Evolutionary conservation across 495 filamentous ascomycete species (phyloP).

Genomic region (Hyphodiscus hymeniophilus): DNA sequence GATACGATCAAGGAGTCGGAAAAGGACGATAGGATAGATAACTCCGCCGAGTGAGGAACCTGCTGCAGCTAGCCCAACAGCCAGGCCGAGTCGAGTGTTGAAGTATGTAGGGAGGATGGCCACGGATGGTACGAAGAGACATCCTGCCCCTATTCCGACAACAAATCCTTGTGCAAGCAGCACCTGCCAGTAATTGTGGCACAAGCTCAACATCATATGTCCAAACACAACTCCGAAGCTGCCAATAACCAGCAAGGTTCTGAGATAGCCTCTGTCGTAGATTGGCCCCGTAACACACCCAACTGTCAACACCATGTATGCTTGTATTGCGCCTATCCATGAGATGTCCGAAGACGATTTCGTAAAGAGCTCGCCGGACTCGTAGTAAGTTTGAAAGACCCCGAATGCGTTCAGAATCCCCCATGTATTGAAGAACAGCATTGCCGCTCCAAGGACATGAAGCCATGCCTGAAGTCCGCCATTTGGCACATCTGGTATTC

Average conservation of each 20-base stretch:
- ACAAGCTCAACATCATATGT: conserved; percentile 59
- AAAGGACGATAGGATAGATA: conserved; percentile 64
- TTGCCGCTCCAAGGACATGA: conserved; percentile 43
- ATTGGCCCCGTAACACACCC: background rate
- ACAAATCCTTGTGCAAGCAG: conserved; percentile 66
- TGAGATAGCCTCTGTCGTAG: background rate
- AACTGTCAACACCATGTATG: background rate
- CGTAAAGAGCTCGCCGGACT: conserved; percentile 27
- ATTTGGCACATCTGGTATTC: conserved; percentile 23
- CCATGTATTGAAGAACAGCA: conserved; percentile 56
- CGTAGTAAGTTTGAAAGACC: conserved; percentile 60
- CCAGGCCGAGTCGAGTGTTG: conserved; percentile 49
- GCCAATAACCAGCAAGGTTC: conserved; percentile 33
- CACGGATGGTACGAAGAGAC: background rate
- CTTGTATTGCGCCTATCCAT: background rate
- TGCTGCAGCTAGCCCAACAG: conserved; percentile 38
- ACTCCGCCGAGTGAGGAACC: conserved; percentile 47
- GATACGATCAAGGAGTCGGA: conserved; percentile 54
- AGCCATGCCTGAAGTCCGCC: conserved; percentile 40
- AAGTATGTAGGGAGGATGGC: conserved; percentile 62
- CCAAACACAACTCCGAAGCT: conserved; percentile 46
- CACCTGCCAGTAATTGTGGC: conserved; percentile 59
- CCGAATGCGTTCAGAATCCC: conserved; percentile 61
- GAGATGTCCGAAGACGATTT: conserved; percentile 14
- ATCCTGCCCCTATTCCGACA: conserved; percentile 50